Base-by-base conservation (phyloP, 2,329 filamentous ascomycete genomes). In the Aspergillus neotritici region DNA sequence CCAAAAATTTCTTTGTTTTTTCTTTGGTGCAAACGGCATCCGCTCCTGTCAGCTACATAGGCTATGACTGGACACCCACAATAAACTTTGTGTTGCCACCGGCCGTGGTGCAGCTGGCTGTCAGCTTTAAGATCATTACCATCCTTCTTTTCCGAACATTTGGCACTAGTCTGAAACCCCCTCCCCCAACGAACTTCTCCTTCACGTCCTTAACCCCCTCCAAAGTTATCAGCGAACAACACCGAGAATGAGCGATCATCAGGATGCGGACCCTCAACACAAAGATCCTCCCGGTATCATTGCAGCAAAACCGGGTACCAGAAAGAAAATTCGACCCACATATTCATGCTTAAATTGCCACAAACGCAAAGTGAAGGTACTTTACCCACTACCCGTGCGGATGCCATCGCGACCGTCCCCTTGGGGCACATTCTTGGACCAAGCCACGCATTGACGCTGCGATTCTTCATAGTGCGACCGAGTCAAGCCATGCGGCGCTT, bases 311-410 rank as follows among this genome's bases (percentile, higher is more conserved):
- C 33, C 44, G 29, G 39, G 41, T 33, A 28, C 43, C 28, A 49
- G 51, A 31, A 58, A 55, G 45, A 61, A 61, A 40, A 54, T 47
- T 37, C 57, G 59, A 37, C 57, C 58, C 44, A 60, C 58, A 17
- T 55, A 60, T 37, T 61, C 58, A 11, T 62, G 59, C 39, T 48
- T 61, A 21, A 56, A 50, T 31, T 62, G 58, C 42, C 56, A 59
- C 38, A 61, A 56, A 49, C 57, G 59, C 40, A 62, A 62, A 52
- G 57, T 62, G n/a, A 62, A 62, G 55, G 59, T 62, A 54, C 16
- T 11, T 44, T 28, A 25, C 21, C 31, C 16, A 12, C 5, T 15
- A 9, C 11, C 30, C 34, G 21, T 8, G 8, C 42, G 14, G 9
- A 16, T 25, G 29, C 36, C 9, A 29, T 30, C 9, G 15, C 10